phyloP scores from a whole-genome alignment of 176 grass and related monocot genomes.

The Triticum urartu region DNA sequence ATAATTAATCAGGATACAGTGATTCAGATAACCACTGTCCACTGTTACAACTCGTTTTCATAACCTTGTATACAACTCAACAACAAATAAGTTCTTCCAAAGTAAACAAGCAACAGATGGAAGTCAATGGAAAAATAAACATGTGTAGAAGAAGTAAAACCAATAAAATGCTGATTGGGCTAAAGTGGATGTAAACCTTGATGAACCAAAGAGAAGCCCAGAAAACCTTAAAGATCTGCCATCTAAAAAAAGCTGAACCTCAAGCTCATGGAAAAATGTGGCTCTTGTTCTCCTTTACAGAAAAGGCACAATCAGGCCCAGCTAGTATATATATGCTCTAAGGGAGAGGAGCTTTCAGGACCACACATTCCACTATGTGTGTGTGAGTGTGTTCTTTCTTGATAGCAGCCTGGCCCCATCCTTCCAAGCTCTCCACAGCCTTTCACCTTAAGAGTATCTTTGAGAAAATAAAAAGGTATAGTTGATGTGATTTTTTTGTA shows the following conservation, averaged over 20 bases:
- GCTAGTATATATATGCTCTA: slow-evolving; percentile 26
- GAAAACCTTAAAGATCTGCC: slow-evolving; percentile 28
- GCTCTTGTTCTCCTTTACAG: slow-evolving; percentile 18
- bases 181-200: slow-evolving; percentile 24
- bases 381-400: slow-evolving; percentile 6
- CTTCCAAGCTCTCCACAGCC: background rate
- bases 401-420: slow-evolving; percentile 11
- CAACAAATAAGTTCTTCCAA: background rate
- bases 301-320: slow-evolving; percentile 23
- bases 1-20: background rate
- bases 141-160: background rate
- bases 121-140: background rate
- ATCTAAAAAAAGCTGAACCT: slow-evolving; percentile 40
- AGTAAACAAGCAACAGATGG: background rate
- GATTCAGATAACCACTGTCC: background rate
- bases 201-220: slow-evolving; percentile 7
- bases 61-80: background rate
- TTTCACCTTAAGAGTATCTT: slow-evolving; percentile 31
- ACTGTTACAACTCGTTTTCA: background rate
- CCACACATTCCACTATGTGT: slow-evolving; percentile 24
- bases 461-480: slow-evolving; percentile 1
- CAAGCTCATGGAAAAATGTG: slow-evolving; percentile 29
- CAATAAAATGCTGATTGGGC: background rate
- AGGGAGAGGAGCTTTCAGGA: slow-evolving; percentile 47
- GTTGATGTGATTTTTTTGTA: slow-evolving; percentile 22